phyloP scores from a whole-genome alignment of 345 rosid species.

The Geranium brycei region DNA sequence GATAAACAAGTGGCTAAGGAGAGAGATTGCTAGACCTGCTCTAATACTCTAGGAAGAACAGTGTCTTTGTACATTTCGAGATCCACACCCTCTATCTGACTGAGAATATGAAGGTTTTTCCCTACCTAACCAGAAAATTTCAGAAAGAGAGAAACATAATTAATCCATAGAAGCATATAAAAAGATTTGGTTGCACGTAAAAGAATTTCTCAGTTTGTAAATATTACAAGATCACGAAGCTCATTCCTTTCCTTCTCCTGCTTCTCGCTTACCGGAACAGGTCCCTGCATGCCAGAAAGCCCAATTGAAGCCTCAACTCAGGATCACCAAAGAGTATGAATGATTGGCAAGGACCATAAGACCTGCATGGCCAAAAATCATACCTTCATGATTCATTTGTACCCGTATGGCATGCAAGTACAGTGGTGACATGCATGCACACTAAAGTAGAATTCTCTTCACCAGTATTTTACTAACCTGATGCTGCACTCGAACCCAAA shows the following conservation, averaged over 20 bases:
- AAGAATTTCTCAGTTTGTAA: slow-evolving; percentile 13
- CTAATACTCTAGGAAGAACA: slow-evolving; percentile 78
- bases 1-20: background rate
- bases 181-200: background rate
- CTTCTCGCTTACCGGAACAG: slow-evolving; percentile 62
- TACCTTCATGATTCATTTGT: slow-evolving; percentile 45
- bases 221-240: slow-evolving; percentile 81
- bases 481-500: slow-evolving; percentile 85
- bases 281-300: slow-evolving; percentile 87
- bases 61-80: slow-evolving; percentile 79
- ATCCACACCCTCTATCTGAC: slow-evolving; percentile 91
- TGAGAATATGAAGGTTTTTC: slow-evolving; percentile 80
- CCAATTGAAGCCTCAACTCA: slow-evolving; percentile 89
- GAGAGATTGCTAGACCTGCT: slow-evolving; percentile 41
- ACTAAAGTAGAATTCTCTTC: slow-evolving; percentile 5
- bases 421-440: slow-evolving; percentile 47
- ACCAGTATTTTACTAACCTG: slow-evolving; percentile 46
- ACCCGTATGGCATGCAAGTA: slow-evolving; percentile 67
- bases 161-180: background rate
- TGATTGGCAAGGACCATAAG: slow-evolving; percentile 80
- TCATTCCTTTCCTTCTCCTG: slow-evolving; percentile 85
- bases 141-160: background rate
- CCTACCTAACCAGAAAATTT: slow-evolving; percentile 46
- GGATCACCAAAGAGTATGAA: slow-evolving; percentile 81
- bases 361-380: slow-evolving; percentile 96